These are phyloP conservation scores for Oidiodendron maius DNA, from an alignment of 495 filamentous ascomycete genomes.

Conservation along the genomic window DNA sequence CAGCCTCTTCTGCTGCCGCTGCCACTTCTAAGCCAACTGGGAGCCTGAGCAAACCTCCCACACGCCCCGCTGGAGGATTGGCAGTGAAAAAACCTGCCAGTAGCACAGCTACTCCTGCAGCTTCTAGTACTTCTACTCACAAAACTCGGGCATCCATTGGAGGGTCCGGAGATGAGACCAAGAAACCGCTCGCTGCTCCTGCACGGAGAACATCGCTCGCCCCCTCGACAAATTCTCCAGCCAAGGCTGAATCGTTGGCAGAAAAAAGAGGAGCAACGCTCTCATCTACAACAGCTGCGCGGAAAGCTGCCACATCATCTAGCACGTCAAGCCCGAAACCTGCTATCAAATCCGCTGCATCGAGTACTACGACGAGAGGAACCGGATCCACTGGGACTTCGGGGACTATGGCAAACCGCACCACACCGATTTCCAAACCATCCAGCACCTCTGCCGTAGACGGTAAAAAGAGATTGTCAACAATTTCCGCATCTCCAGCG, in stretches of 20 bases:
- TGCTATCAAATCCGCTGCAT: constrained; percentile 26
- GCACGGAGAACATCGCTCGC: constrained; percentile 25
- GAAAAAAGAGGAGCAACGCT: constrained; percentile 24
- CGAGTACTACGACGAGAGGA: constrained; percentile 25
- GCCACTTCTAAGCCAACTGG: constrained; percentile 15
- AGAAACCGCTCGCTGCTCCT: constrained; percentile 17
- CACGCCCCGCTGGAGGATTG: constrained; percentile 16
- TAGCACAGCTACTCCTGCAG: constrained; percentile 21
- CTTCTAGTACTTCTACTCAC: constrained; percentile 19
- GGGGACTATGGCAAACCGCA: constrained; percentile 21
- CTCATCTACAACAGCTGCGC: constrained; percentile 10
- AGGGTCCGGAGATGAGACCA: constrained; percentile 25
- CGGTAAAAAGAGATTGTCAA: constrained; percentile 44
- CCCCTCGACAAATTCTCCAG: constrained; percentile 25
- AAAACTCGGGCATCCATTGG: constrained; percentile 18
- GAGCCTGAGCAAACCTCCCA: constrained; percentile 25
- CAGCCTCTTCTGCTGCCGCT: constrained; percentile 15
- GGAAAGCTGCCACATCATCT: constrained; percentile 25
- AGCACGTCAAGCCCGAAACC: constrained; percentile 37
- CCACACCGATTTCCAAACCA: constrained; percentile 29
- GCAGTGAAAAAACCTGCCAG: constrained; percentile 19
- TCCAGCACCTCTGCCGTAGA: constrained; percentile 32
- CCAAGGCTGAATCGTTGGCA: constrained; percentile 24
- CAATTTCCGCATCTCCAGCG: constrained; percentile 28
- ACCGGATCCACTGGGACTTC: constrained; percentile 22